These are phyloP conservation scores for Trichosporon ovoides DNA, from an alignment of 1,284 basidiomycete species.

Conservation along the genomic window DNA sequence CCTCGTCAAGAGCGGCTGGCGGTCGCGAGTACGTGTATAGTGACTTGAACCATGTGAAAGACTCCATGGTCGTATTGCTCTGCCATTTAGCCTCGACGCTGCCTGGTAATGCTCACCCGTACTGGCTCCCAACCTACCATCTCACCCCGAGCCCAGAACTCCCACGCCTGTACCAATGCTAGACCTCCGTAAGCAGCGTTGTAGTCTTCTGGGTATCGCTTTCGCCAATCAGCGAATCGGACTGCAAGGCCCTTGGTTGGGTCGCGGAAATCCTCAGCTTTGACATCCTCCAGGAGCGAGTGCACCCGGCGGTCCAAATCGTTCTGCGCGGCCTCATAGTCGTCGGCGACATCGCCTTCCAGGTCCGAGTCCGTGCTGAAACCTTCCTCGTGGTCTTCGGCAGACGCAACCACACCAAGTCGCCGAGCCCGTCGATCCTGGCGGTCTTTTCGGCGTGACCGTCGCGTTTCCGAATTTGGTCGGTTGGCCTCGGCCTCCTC, in stretches of 20 bases:
- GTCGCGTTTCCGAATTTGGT: conserved; percentile 52
- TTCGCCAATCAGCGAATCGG: conserved; percentile 76
- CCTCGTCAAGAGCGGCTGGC: conserved; percentile 25
- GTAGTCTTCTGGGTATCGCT: conserved; percentile 73
- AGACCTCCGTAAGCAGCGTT: conserved; percentile 82
- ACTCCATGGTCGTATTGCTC: conserved; percentile 63
- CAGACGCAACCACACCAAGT: conserved; percentile 20
- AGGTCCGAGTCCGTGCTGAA: conserved; percentile 79
- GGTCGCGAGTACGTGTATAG: conserved; percentile 73
- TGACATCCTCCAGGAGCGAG: conserved; percentile 69
- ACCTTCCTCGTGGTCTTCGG: conserved; percentile 59
- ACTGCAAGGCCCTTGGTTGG: conserved; percentile 65
- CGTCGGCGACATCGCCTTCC: conserved; percentile 58
- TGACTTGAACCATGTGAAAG: conserved; percentile 74
- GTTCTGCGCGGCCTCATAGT: conserved; percentile 63
- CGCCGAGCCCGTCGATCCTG: conserved; percentile 53
- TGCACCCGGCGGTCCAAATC: conserved; percentile 56
- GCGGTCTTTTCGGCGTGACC: conserved; percentile 57
- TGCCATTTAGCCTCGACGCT: conserved; percentile 28
- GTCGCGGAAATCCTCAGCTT: conserved; percentile 75
- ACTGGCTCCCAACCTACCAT: conserved; percentile 81
- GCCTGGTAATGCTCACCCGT: conserved; percentile 54
- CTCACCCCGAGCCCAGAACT: conserved; percentile 88
- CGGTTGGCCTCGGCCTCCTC: conserved; percentile 43
- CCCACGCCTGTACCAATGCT: conserved; percentile 85